Conservation (phyloP, 2,329 filamentous ascomycete genomes). For the Hypoxylon sp. region DNA sequence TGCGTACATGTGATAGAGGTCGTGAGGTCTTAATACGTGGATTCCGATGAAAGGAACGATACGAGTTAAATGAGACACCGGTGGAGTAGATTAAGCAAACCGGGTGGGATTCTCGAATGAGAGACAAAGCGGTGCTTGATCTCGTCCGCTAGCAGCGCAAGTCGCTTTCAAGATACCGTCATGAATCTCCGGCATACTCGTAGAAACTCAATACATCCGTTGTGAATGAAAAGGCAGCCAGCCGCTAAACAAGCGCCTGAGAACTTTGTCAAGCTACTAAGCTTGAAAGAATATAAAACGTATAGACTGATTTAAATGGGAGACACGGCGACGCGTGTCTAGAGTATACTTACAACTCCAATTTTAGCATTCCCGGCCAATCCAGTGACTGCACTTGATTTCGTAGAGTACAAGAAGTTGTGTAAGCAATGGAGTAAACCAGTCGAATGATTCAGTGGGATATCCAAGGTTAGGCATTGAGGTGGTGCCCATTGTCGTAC, state of each 20-base stretch:
- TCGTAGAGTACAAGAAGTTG: slow-evolving; percentile 17
- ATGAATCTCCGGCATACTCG: slow-evolving; percentile 28
- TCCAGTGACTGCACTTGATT: slow-evolving; percentile 4
- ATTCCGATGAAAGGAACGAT: slow-evolving; percentile 27
- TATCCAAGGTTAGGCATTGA: slow-evolving; percentile 24
- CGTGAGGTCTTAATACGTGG: slow-evolving; percentile 24
- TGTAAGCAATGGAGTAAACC: slow-evolving; percentile 24
- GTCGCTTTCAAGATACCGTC: slow-evolving; percentile 19
- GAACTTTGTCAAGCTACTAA: slow-evolving; percentile 28
- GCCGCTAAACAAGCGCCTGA: slow-evolving; percentile 19
- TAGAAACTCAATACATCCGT: slow-evolving; percentile 30
- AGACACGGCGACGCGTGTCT: slow-evolving; percentile 38
- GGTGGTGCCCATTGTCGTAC: slow-evolving; percentile 26
- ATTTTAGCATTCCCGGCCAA: slow-evolving; percentile 20
- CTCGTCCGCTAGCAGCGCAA: slow-evolving; percentile 28
- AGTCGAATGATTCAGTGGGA: slow-evolving; percentile 28
- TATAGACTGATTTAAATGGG: slow-evolving; percentile 22
- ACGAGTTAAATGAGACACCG: slow-evolving; percentile 31
- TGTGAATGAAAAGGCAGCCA: slow-evolving; percentile 26
- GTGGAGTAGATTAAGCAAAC: slow-evolving; percentile 35
- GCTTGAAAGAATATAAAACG: slow-evolving; percentile 20
- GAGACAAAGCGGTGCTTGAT: slow-evolving; percentile 27
- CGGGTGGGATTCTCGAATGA: slow-evolving; percentile 25
- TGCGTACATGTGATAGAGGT: slow-evolving; percentile 39
- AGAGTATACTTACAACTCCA: slow-evolving; percentile 21